A percentile compares a stretch with the other conserved stretches of the same genome.
Evolutionary conservation across 257 asterid species (phyloP).

Genomic region (Lavandula angustifolia): DNA sequence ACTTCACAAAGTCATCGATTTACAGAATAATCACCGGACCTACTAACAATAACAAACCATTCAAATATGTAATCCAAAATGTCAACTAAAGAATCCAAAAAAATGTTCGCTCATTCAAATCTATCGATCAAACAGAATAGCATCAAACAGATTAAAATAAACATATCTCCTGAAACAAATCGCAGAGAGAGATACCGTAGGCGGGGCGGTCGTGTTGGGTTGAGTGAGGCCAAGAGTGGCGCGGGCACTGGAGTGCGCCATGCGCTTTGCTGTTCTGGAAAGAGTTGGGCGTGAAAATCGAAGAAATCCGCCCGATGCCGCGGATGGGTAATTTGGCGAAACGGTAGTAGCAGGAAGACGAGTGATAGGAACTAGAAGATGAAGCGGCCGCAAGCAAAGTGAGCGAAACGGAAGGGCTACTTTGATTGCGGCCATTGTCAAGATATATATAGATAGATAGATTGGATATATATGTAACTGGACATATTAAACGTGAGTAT

Average conservation of each 20-base stretch:
- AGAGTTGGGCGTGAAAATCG: slow-evolving; percentile 26
- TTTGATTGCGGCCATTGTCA: slow-evolving; percentile 50
- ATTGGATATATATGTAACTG: no score
- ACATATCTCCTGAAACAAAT: background rate
- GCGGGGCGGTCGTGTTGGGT: slow-evolving; percentile 46
- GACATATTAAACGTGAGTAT: no score
- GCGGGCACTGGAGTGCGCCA: slow-evolving; percentile 57
- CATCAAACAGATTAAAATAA: background rate
- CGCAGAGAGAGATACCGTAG: slow-evolving; percentile 36
- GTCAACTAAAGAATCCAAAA: background rate
- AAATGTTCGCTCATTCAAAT: background rate
- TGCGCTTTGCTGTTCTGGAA: slow-evolving; percentile 38
- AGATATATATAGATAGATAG: slow-evolving; percentile 28
- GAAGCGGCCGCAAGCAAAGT: slow-evolving; percentile 36
- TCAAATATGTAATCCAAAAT: background rate
- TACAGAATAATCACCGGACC: background rate
- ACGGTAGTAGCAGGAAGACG: slow-evolving; percentile 37
- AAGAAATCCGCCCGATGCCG: slow-evolving; percentile 31
- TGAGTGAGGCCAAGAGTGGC: slow-evolving; percentile 70
- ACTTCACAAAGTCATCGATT: background rate
- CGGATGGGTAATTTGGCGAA: slow-evolving; percentile 36
- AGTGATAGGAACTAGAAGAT: slow-evolving; percentile 24
- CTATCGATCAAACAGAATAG: slow-evolving; percentile 10
- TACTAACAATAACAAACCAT: no score
- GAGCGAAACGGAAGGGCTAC: slow-evolving; percentile 33